Conservation (phyloP, 2,329 filamentous ascomycete species). For the Botrytis cinerea region DNA sequence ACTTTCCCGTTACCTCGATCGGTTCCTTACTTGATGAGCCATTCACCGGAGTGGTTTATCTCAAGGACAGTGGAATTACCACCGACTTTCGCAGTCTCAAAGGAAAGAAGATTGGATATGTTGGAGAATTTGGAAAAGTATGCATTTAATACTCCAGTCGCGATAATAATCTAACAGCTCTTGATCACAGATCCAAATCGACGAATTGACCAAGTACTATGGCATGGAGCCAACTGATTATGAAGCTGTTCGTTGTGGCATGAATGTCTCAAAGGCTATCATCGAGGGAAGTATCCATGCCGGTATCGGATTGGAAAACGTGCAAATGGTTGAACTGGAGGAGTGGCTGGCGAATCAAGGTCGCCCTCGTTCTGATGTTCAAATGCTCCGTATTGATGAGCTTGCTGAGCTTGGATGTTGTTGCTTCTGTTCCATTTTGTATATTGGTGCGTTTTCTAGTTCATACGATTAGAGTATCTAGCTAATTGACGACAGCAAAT, state of each 20-base stretch:
- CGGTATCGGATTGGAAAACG: slow-evolving; percentile 76
- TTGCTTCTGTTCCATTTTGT: slow-evolving; percentile 81
- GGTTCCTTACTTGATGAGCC: slow-evolving; percentile 77
- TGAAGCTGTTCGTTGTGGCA: slow-evolving; percentile 75
- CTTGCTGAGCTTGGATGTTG: slow-evolving; percentile 78
- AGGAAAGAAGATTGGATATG: slow-evolving; percentile 77
- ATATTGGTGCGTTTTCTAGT: slow-evolving; percentile 58
- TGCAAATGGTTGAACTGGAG: slow-evolving; percentile 80
- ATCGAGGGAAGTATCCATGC: slow-evolving; percentile 72
- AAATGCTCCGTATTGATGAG: slow-evolving; percentile 81
- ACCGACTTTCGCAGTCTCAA: slow-evolving; percentile 73
- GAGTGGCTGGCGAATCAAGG: slow-evolving; percentile 69
- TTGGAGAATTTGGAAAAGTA: slow-evolving; percentile 75
- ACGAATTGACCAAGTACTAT: slow-evolving; percentile 77
- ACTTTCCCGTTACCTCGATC: slow-evolving; percentile 71
- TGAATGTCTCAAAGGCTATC: slow-evolving; percentile 79
- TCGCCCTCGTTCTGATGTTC: slow-evolving; percentile 66
- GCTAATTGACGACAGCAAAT: slow-evolving; percentile 48
- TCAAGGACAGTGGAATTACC: slow-evolving; percentile 73
- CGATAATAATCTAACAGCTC: slow-evolving; percentile 1
- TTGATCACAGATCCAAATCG: slow-evolving; percentile 67
- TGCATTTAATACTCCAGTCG: neutral
- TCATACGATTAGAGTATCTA: neutral
- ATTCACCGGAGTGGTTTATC: slow-evolving; percentile 77
- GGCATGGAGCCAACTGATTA: slow-evolving; percentile 73